Evolutionary conservation across 768 basidiomycete genomes (phyloP), one percentile per base, ranked within the genome.

Genomic region (Suillus clintonianus): DNA sequence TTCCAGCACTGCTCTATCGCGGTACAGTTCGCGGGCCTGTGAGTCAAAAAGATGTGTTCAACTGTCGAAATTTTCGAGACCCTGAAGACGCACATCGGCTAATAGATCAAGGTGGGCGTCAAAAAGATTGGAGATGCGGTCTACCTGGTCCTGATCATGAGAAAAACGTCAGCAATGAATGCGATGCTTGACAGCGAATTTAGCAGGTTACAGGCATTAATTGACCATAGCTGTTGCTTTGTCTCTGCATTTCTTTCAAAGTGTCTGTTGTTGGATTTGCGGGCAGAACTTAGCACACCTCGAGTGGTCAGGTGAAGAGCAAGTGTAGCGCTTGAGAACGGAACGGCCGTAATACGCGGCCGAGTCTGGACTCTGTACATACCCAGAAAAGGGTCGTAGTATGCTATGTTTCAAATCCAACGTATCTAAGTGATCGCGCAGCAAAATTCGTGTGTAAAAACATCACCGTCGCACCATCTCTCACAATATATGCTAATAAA

Each of bases 11-110:
- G 79, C 86, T 51, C 88, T 84, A 58, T 89, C 89, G 48, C 80
- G 79, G 70, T 91, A 89, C 57, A 94, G 68, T 51, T 94, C 91
- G 62, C 89, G 86, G 60, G 91, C 84, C 92, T 94, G 65, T 48
- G 47, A 53, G 59, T 60, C 5, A 51, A 62, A 56, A 14, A n/a
- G 14, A 36, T 66, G 19, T 58, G 37, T 37, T 64, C 45, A 34
- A 34, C 47, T 61, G 32, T 24, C 22, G 15, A 47, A n/a, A 19
- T 19, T 34, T 42, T 56, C 54, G 48, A 55, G 41, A 41, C 22
- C n/a, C 32, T 2, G 32, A 34, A 53, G 17, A 67, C 87, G 71
- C 73, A 91, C 90, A 80, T 92, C 90, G 63, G 73, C 74, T 60
- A 91, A 77, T 24, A 89, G 72, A 65, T 83, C 85, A n/a, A 92